These are phyloP conservation scores for Pogostemon cablin DNA, from an alignment of 257 asterid species.

Conservation along the genomic window DNA sequence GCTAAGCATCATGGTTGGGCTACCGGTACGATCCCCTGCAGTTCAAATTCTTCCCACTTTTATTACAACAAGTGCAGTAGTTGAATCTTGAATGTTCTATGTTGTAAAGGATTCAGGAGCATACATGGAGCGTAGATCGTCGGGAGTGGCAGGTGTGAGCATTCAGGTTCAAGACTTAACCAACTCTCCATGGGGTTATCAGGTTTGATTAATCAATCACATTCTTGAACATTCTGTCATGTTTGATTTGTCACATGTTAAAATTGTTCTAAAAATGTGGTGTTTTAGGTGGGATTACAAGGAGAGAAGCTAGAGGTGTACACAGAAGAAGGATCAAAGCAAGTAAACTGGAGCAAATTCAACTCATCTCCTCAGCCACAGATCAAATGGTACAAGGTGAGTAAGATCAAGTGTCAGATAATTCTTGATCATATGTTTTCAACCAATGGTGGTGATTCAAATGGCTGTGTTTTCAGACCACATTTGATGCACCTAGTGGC, in stretches of 20 bases:
- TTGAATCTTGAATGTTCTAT: conserved; percentile 1
- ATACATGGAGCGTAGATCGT: conserved; percentile 59
- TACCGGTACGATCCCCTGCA: conserved; percentile 54
- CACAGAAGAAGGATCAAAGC: conserved; percentile 49
- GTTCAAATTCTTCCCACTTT: background rate
- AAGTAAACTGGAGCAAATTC: conserved; percentile 51
- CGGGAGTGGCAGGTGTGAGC: conserved; percentile 53
- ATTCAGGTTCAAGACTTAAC: conserved; percentile 48
- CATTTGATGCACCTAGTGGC: conserved; percentile 69
- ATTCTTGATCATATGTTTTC: too few species aligned
- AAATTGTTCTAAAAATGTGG: too few species aligned
- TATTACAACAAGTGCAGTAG: background rate
- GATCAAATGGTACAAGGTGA: conserved; percentile 87
- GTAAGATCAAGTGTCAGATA: background rate
- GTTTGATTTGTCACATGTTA: too few species aligned
- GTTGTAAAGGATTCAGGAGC: conserved; percentile 75
- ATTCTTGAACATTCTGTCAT: too few species aligned
- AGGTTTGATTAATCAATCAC: conserved; percentile 3
- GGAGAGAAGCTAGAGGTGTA: conserved; percentile 67
- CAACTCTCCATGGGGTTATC: conserved; percentile 42
- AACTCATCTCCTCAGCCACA: conserved; percentile 50
- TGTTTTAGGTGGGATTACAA: conserved; percentile 65
- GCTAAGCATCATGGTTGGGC: conserved; percentile 77
- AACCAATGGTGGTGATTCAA: too few species aligned
- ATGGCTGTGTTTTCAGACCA: conserved; percentile 40